phyloP scores from a whole-genome alignment of 2,329 filamentous ascomycete species.

The Nemania sp. region DNA sequence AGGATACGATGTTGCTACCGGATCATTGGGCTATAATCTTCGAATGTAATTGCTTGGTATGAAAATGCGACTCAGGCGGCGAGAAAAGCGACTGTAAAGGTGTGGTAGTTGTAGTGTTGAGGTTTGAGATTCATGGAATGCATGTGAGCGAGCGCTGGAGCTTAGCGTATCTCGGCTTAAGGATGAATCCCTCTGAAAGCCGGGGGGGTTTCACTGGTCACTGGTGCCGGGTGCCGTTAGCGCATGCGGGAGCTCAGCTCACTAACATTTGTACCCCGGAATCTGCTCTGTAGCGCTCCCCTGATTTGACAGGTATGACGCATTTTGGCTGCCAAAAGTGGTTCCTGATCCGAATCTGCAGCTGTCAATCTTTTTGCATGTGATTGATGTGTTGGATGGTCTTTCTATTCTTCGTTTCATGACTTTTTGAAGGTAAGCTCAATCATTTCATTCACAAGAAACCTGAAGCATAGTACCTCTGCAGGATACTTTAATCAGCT shows the following conservation, averaged over 20 bases:
- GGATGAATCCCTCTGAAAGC: no score
- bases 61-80: neutral
- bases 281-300: neutral
- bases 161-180: slow-evolving; percentile 19
- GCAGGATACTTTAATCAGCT: no score
- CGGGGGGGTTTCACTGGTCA: no score
- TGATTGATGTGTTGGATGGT: slow-evolving; percentile 4
- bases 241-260: slow-evolving; percentile 12
- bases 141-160: slow-evolving; percentile 15
- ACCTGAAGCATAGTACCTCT: no score
- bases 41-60: neutral
- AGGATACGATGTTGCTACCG: neutral
- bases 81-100: neutral
- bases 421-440: no score
- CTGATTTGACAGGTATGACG: slow-evolving; percentile 12
- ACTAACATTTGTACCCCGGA: neutral
- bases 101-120: neutral
- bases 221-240: slow-evolving; percentile 5
- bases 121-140: neutral
- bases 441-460: no score
- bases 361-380: slow-evolving; percentile 12
- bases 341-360: neutral
- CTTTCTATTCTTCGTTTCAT: neutral
- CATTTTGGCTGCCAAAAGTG: slow-evolving; percentile 5
- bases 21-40: slow-evolving; percentile 5